phyloP scores from a whole-genome alignment of 495 filamentous ascomycete genomes.

The Podospora bellae-mahoneyi region DNA sequence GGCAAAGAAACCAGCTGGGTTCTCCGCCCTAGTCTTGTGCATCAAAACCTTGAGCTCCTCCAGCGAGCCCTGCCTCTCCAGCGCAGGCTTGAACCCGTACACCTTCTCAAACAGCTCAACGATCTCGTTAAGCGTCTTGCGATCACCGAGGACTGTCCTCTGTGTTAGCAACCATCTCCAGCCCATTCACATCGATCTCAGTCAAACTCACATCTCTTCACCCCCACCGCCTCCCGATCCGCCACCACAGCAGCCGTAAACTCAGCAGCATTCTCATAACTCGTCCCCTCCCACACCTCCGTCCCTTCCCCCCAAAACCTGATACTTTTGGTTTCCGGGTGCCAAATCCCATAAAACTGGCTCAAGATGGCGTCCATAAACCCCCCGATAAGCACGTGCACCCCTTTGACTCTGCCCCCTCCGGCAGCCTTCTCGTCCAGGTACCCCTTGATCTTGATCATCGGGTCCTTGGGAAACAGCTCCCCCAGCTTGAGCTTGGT shows the following conservation, averaged over 20 bases:
- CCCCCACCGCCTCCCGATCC: slow-evolving; percentile 29
- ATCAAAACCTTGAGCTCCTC: slow-evolving; percentile 37
- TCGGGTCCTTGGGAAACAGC: slow-evolving; percentile 43
- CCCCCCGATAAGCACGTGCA: slow-evolving; percentile 35
- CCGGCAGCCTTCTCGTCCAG: slow-evolving; percentile 32
- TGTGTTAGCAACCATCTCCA: no score
- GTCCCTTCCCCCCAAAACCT: slow-evolving; percentile 37
- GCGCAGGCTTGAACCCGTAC: slow-evolving; percentile 32
- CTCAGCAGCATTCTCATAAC: slow-evolving; percentile 35
- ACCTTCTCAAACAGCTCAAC: slow-evolving; percentile 28
- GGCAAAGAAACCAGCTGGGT: slow-evolving; percentile 26
- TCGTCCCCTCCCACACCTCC: slow-evolving; percentile 37
- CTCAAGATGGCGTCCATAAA: slow-evolving; percentile 32
- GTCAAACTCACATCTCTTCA: slow-evolving; percentile 31
- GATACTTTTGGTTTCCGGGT: slow-evolving; percentile 25
- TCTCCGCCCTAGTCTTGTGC: slow-evolving; percentile 23
- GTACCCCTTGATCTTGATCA: slow-evolving; percentile 43
- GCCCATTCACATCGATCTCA: background rate
- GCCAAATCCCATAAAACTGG: slow-evolving; percentile 23
- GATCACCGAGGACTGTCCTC: slow-evolving; percentile 34
- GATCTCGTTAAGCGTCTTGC: slow-evolving; percentile 29
- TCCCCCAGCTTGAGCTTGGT: slow-evolving; percentile 38
- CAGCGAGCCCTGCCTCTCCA: slow-evolving; percentile 33
- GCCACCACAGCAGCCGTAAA: slow-evolving; percentile 36
- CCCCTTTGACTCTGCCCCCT: slow-evolving; percentile 32